Conservation (phyloP, 306 rosid species). For the Vachellia pachyceras region DNA sequence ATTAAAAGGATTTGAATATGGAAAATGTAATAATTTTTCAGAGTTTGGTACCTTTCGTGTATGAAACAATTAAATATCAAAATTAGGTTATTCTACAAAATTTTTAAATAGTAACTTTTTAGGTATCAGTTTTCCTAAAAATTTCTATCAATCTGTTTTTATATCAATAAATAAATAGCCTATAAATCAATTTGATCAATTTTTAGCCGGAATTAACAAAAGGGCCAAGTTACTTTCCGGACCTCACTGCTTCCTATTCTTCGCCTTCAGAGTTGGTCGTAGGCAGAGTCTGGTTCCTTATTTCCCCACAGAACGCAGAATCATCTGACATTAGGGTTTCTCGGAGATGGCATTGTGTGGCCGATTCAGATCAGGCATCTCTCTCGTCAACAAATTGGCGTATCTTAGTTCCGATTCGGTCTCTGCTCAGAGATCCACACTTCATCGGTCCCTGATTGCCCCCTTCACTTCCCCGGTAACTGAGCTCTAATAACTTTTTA, state of each 20-base stretch:
- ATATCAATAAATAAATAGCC: too few species aligned
- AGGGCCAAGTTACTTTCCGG: too few species aligned
- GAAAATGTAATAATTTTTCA: too few species aligned
- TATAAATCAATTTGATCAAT: too few species aligned
- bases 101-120: too few species aligned
- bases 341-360: conserved; percentile 60
- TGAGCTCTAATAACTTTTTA: background rate
- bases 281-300: background rate
- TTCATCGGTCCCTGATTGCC: conserved; percentile 48
- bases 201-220: too few species aligned
- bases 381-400: conserved; percentile 51
- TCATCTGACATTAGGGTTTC: conserved; percentile 57
- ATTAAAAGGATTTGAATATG: too few species aligned
- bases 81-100: too few species aligned
- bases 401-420: conserved; percentile 46
- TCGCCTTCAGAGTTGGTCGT: background rate
- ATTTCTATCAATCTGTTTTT: too few species aligned
- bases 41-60: too few species aligned
- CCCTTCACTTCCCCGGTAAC: conserved; percentile 55
- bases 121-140: too few species aligned
- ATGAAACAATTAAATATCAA: too few species aligned
- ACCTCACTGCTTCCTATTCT: background rate
- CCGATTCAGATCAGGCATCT: conserved; percentile 69
- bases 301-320: background rate
- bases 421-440: conserved; percentile 48